Base-by-base conservation (phyloP, 225 moss, liverwort and hornwort genomes). In the Bryoerythrophyllum caledonicum region DNA sequence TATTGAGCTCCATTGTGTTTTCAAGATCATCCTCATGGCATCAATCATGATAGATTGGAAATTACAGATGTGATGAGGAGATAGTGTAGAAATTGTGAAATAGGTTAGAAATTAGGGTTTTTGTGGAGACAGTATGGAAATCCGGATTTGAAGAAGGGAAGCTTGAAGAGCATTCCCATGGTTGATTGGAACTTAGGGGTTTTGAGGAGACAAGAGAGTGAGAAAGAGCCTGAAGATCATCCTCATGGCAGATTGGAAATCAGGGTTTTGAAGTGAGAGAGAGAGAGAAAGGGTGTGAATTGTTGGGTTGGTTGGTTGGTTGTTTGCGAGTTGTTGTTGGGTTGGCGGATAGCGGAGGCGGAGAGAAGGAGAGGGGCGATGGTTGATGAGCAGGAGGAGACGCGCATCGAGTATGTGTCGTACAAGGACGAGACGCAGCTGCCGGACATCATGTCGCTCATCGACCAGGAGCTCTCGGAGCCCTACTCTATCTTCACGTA, bases 401-500 rank as follows among this genome's bases (percentile, higher is more conserved):
- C 4, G 16, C 78, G 83, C 63, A 87, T 90, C 41, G 78, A 79
- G 41, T 90, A 90, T 13, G 85, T 85, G 63, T 85, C 82, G 2
- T 87, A 90, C 78, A 90, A 83, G 59, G 95, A 99, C 80, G 97
- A 99, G 88, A 99, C 97, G 55, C 93, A 99, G 82, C 83, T 99
- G 85, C 89, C 82, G 60, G 78, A 86, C 30, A 93, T 99, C 81
- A 99, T 95, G 97, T 85, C 93, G n/a, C 80, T 95, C 67, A 94
- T 99, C 43, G 97, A 99, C 65, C 95, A 95, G 78, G 97, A 99
- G 84, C 86, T 99, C 27, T 99, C 97, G 16, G 97, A 99, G 84
- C 97, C 97, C 67, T 99, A 99, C 81, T 99, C 97, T 3, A 99
- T 99, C 74, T 99, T 94, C 86, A 95, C 97, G 0, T 99, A 95